A percentile compares a stretch with the other conserved stretches of the same genome.
phyloP scores from a whole-genome alignment of 148 eudicot species.

The Rhododendron mucronatum region DNA sequence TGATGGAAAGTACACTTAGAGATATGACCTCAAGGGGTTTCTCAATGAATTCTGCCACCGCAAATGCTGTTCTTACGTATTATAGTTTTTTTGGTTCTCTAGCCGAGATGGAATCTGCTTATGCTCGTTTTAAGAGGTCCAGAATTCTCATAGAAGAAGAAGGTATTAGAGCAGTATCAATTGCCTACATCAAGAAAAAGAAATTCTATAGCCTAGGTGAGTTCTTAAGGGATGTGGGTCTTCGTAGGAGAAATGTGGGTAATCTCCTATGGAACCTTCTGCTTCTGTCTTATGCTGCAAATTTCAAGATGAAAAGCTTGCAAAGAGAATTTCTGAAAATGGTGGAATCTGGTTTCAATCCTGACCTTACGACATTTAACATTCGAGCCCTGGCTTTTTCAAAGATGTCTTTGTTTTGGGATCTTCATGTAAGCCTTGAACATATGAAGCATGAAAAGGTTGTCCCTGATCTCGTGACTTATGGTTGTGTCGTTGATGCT shows the following conservation, averaged over 20 bases:
- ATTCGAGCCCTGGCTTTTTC: slow-evolving; percentile 74
- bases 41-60: slow-evolving; percentile 53
- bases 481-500: slow-evolving; percentile 91
- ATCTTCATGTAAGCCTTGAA: slow-evolving; percentile 80
- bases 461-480: slow-evolving; percentile 90
- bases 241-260: slow-evolving; percentile 72
- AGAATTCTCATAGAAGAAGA: slow-evolving; percentile 63
- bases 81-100: slow-evolving; percentile 64
- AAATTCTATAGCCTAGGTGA: slow-evolving; percentile 63
- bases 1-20: slow-evolving; percentile 54
- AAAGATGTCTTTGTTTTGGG: slow-evolving; percentile 87
- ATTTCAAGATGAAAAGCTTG: slow-evolving; percentile 92
- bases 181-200: slow-evolving; percentile 51
- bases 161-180: slow-evolving; percentile 56
- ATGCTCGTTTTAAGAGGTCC: slow-evolving; percentile 59
- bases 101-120: slow-evolving; percentile 54
- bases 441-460: slow-evolving; percentile 75
- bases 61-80: slow-evolving; percentile 61
- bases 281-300: slow-evolving; percentile 83
- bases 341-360: slow-evolving; percentile 72
- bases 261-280: slow-evolving; percentile 89
- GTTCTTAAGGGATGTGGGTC: slow-evolving; percentile 71
- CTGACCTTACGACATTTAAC: slow-evolving; percentile 76
- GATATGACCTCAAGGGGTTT: slow-evolving; percentile 74
- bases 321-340: slow-evolving; percentile 78